phyloP scores from a whole-genome alignment of 1,284 basidiomycete genomes.

The Polyporus tsugae region DNA sequence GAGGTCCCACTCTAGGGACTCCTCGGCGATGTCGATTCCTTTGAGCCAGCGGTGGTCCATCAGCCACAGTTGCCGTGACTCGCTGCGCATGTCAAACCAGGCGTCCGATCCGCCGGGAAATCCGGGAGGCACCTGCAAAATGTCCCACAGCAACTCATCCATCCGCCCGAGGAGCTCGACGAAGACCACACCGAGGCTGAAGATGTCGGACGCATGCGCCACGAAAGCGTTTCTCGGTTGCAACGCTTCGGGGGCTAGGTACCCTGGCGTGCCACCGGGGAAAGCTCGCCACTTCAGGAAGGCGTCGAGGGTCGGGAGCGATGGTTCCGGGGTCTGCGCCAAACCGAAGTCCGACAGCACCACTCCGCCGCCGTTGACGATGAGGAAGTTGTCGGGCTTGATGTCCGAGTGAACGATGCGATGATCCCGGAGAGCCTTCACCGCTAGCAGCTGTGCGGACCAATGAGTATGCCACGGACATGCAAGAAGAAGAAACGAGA shows the following conservation, averaged over 20 bases:
- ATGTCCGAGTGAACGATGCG: slow-evolving; percentile 74
- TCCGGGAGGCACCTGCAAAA: not conserved
- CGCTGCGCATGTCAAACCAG: not conserved
- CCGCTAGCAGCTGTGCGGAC: slow-evolving; percentile 5
- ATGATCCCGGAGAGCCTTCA: slow-evolving; percentile 51
- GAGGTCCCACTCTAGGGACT: not conserved
- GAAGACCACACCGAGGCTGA: slow-evolving; percentile 23
- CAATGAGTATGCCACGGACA: too few relatives aligned
- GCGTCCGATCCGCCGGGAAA: not conserved
- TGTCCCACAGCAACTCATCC: not conserved
- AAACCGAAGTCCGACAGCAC: slow-evolving; percentile 76
- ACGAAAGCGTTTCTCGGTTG: not conserved
- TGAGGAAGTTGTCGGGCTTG: slow-evolving; percentile 71
- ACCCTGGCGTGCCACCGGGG: slow-evolving; percentile 21
- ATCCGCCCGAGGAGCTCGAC: slow-evolving; percentile 18
- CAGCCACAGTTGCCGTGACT: not conserved
- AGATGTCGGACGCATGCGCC: slow-evolving; percentile 20
- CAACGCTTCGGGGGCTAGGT: slow-evolving; percentile 19
- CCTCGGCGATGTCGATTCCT: not conserved
- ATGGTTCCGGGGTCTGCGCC: slow-evolving; percentile 38
- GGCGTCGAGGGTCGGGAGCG: not conserved
- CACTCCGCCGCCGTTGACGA: slow-evolving; percentile 55
- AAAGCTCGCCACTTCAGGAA: slow-evolving; percentile 1
- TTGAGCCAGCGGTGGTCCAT: not conserved
- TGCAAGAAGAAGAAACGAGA: not conserved